Evolutionary conservation across 1,284 basidiomycete genomes (phyloP), one percentile per base, ranked within the genome.

Genomic region (Xerocomus nothofagi): DNA sequence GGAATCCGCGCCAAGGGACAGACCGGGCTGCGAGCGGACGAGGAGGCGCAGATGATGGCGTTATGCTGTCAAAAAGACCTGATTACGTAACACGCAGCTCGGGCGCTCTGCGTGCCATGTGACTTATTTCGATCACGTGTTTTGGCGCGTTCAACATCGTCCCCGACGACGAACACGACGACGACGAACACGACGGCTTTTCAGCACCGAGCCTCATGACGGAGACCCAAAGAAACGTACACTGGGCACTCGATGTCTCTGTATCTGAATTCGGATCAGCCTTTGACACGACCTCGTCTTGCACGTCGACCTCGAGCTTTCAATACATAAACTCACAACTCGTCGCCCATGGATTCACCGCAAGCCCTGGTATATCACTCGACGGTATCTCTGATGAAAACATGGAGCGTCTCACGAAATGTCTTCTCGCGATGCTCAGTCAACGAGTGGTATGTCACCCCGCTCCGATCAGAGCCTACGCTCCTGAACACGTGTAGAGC

Each of bases 401-500:
- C 36, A 73, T 79, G n/a, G 83, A 86, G n/a, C 74, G 74, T 33
- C 73, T 88, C 12, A 77, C 87, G 2, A 88, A 86, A 61, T 92
- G 91, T 65, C 61, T 95, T 26, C 73, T 90, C n/a, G 79, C 81
- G 14, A 78, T 95, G 74, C 72, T 95, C 27, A 78, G 86, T 47
- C 86, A 93, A 61, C 75, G 89, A 57, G 74, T 91, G 58, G 92
- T 94, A 64, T 57, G 88, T 81, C 5, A 4, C 27, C 32, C 29
- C 15, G 7, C 27, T 37, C 23, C 9, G 31, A 37, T 49, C 27
- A 23, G 14, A 29, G 30, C 32, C 23, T 23, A 4, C 38, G 7
- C 24, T 20, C 41, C 54, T 51, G 33, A 55, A 44, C 40, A 27
- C 39, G 39, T 21, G 23, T 57, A 91, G 92, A 80, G 86, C 60